These are phyloP conservation scores for Anethum foeniculum DNA, from an alignment of 140 eudicot genomes.

Conservation along the genomic window DNA sequence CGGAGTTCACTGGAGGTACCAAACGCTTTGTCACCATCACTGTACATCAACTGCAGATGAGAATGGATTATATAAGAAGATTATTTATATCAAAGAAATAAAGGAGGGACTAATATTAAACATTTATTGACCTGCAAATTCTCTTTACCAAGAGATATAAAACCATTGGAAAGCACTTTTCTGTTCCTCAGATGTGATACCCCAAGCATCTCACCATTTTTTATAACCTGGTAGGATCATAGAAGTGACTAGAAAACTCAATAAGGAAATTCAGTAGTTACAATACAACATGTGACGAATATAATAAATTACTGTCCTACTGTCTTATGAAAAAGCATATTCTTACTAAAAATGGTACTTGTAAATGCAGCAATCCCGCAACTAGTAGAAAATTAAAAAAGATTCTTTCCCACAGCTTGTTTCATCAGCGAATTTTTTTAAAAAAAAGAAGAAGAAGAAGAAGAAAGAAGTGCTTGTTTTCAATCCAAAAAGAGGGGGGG, in stretches of 20 bases:
- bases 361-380: neutral
- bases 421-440: neutral
- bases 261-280: neutral
- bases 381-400: neutral
- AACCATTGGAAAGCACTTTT: constrained; percentile 89
- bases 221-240: constrained; percentile 59
- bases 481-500: neutral
- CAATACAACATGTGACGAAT: neutral
- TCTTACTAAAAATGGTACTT: neutral
- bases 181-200: constrained; percentile 95
- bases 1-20: constrained; percentile 93
- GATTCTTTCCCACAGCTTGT: neutral
- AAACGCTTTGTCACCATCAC: constrained; percentile 98
- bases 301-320: neutral
- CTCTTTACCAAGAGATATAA: constrained; percentile 70
- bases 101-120: constrained; percentile 12
- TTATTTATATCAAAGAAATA: neutral
- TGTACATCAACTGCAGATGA: constrained; percentile 77
- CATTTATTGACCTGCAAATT: constrained; percentile 63
- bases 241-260: neutral
- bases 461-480: neutral
- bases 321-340: neutral
- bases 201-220: constrained; percentile 99
- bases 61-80: constrained; percentile 9
- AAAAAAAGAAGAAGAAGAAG: neutral